These are phyloP conservation scores for Chaetomium olivaceum DNA, from an alignment of 2,329 filamentous ascomycete species.

Conservation along the genomic window DNA sequence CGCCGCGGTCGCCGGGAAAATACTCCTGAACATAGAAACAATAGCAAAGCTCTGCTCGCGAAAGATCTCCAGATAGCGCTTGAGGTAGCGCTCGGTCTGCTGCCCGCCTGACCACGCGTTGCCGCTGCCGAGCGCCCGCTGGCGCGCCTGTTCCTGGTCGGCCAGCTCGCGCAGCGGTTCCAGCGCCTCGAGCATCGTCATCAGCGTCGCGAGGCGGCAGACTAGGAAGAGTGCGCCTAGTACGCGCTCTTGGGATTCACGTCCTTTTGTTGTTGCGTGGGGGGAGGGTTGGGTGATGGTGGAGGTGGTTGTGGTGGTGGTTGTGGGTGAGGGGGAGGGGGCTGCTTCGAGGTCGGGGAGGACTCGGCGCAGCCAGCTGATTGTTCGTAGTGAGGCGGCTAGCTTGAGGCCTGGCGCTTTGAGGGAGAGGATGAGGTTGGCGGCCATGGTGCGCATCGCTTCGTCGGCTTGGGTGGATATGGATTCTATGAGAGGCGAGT, in stretches of 20 bases:
- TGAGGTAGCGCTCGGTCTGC: constrained; percentile 91
- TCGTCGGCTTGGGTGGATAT: constrained; percentile 77
- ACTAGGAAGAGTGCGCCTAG: constrained; percentile 84
- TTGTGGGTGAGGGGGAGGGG: constrained; percentile 17
- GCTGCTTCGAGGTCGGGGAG: constrained; percentile 70
- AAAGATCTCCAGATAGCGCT: constrained; percentile 95
- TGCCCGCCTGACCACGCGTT: constrained; percentile 69
- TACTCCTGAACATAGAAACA: constrained; percentile 88
- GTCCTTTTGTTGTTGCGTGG: constrained; percentile 29
- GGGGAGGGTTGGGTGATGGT: background rate
- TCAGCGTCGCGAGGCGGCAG: constrained; percentile 77
- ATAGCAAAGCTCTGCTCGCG: constrained; percentile 96
- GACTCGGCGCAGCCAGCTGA: constrained; percentile 86
- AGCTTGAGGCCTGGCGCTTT: constrained; percentile 80
- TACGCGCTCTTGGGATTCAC: constrained; percentile 58
- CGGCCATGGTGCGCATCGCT: constrained; percentile 85
- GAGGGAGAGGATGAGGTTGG: constrained; percentile 76
- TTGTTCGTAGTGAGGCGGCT: constrained; percentile 83
- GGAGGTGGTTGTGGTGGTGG: constrained; percentile 31
- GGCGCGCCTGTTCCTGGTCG: constrained; percentile 71
- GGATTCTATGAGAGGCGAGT: constrained; percentile 71
- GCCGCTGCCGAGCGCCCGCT: constrained; percentile 44
- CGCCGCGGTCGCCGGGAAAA: constrained; percentile 65
- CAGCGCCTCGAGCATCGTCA: constrained; percentile 77
- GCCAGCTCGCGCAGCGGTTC: constrained; percentile 85